Evolutionary conservation across 495 filamentous ascomycete species (phyloP), one percentile per base, ranked within the genome.

Genomic region (Chlorociboria aeruginascens): DNA sequence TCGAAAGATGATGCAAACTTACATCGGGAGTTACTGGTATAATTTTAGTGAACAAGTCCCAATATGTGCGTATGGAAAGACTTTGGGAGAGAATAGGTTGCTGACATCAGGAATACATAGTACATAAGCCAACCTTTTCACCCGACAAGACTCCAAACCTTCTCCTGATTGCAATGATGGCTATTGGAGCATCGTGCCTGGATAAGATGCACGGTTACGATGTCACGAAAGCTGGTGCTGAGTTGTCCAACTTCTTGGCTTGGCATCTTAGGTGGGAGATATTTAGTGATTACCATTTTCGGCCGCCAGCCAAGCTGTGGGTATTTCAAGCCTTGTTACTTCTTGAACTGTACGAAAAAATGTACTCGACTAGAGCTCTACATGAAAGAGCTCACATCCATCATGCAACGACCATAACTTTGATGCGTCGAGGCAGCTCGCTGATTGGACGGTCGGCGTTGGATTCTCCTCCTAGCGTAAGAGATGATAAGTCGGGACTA

Each of bases 341-440:
- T 7, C 71, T 98, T 37, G 92, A 98, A 58, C 71, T 95, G 0
- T 96, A 92, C 61, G 92, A 98, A 67, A 98, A 98, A 71, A 87
- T 92, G 78, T 95, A 89, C 60, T 88, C 87, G 25, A 95, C 88
- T 1, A 74, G 89, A 40, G 79, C 85, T 33, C 73, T 97, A 25
- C 92, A 98, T 65, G 92, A 98, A 66, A 79, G 92, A 51, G 92
- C 90, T 7, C 92, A 97, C 54, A 95, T 98, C 32, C 90, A 96
- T 51, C 92, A 98, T 62, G 93, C 89, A 20, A 95, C 92, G 0
- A 95, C 90, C 0, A 76, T 98, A 44, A 95, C 89, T 0, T 68
- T 98, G 39, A 96, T 98, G 90, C 82, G 92, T 30, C 75, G 92
- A 45, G 92, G 92, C 10, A 83, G 85, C 58, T 94, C 90, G 8